Percentiles rank a stretch among this genome's conserved stretches.
Evolutionary conservation across 345 rosid species (phyloP).

Genomic region (Gossypium australe): DNA sequence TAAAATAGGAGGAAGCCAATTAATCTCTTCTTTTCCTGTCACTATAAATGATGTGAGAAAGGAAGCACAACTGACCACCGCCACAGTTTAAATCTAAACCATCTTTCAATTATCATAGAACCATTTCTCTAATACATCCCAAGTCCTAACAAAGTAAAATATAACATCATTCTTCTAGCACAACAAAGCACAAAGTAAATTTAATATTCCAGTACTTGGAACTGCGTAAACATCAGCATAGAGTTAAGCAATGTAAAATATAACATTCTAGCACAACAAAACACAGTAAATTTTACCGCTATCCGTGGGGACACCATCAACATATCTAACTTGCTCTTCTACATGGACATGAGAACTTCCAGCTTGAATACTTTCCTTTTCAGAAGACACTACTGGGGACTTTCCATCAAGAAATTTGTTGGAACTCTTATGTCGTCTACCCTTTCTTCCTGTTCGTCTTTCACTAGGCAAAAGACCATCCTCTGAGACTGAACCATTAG

Average conservation of each 20-base stretch:
- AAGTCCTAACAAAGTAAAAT: too few species aligned
- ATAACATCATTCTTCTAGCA: too few species aligned
- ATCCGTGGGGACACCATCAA: constrained; percentile 21
- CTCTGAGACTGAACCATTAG: constrained; percentile 36
- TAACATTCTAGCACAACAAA: not conserved
- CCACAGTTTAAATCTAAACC: not conserved
- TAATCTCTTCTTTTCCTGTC: not conserved
- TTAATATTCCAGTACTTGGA: not conserved
- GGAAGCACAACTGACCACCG: not conserved
- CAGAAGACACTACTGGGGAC: constrained; percentile 33
- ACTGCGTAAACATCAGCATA: not conserved
- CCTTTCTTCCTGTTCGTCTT: constrained; percentile 53
- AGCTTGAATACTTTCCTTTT: constrained; percentile 42
- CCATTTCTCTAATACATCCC: not conserved
- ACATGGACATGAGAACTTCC: constrained; percentile 21
- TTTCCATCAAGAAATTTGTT: constrained; percentile 49
- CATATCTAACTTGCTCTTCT: constrained; percentile 20
- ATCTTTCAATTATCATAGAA: constrained; percentile 6
- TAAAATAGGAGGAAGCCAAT: not conserved
- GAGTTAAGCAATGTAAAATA: not conserved
- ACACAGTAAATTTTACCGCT: constrained; percentile 30
- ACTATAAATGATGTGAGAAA: not conserved
- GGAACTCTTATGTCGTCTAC: constrained; percentile 72
- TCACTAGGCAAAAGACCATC: constrained; percentile 46
- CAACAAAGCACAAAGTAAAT: too few species aligned